phyloP scores from a whole-genome alignment of 2,329 filamentous ascomycete species.

The Colletotrichum sp. region DNA sequence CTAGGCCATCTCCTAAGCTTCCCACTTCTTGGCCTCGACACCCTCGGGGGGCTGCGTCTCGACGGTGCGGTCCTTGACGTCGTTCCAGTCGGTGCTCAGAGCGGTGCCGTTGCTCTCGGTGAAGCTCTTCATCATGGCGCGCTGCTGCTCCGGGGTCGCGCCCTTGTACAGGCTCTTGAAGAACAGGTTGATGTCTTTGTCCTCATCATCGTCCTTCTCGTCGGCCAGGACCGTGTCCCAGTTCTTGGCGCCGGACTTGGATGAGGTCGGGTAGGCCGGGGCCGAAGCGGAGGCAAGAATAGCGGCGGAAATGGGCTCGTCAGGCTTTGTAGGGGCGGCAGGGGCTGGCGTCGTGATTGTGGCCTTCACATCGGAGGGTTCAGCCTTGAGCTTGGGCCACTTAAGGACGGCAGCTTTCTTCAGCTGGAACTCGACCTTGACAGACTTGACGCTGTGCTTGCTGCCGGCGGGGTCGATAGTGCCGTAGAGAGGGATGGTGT shows the following conservation, averaged over 20 bases:
- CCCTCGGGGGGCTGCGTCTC: constrained; percentile 78
- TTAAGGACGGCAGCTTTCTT: constrained; percentile 72
- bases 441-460: constrained; percentile 70
- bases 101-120: constrained; percentile 92
- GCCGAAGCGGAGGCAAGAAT: constrained; percentile 13
- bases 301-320: not conserved
- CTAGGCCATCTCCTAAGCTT: not conserved
- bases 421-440: constrained; percentile 81
- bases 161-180: constrained; percentile 89
- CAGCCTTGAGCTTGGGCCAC: constrained; percentile 56
- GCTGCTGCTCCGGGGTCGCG: constrained; percentile 78
- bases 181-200: constrained; percentile 75
- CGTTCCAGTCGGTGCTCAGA: constrained; percentile 89
- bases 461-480: constrained; percentile 67
- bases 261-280: constrained; percentile 85
- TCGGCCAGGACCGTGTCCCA: constrained; percentile 77
- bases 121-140: constrained; percentile 98
- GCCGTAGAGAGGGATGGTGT: constrained; percentile 56
- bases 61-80: constrained; percentile 76
- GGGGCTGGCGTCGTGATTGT: not conserved
- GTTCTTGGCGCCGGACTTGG: constrained; percentile 81
- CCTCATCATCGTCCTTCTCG: constrained; percentile 59
- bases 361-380: constrained; percentile 1
- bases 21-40: constrained; percentile 78
- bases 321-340: constrained; percentile 5